Conservation (phyloP, 2,329 filamentous ascomycete species). For the Alternaria ethzedia region DNA sequence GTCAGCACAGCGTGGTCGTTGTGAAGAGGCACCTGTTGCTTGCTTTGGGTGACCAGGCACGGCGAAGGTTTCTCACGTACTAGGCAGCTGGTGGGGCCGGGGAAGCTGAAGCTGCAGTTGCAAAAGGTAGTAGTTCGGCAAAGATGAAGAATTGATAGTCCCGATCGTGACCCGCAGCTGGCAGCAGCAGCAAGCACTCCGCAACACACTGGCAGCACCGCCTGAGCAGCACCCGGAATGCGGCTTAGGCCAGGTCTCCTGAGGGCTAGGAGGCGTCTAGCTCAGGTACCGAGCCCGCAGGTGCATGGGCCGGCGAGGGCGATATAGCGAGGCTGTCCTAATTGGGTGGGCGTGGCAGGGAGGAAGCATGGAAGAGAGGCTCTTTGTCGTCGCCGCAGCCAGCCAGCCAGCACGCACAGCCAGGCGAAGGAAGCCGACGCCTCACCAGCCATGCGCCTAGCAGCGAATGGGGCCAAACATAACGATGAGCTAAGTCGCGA, state of each 20-base stretch:
- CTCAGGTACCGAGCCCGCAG: slow-evolving; percentile 43
- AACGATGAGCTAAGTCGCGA: slow-evolving; percentile 34
- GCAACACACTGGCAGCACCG: slow-evolving; percentile 17
- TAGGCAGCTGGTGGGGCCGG: slow-evolving; percentile 40
- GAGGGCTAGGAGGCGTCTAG: slow-evolving; percentile 30
- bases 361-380: slow-evolving; percentile 31
- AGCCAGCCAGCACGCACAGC: slow-evolving; percentile 15
- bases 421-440: slow-evolving; percentile 34
- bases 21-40: slow-evolving; percentile 22
- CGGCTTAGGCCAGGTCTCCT: slow-evolving; percentile 15
- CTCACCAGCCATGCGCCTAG: slow-evolving; percentile 21
- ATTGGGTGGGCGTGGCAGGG: slow-evolving; percentile 41
- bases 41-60: slow-evolving; percentile 30
- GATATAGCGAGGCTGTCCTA: slow-evolving; percentile 41
- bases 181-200: neutral
- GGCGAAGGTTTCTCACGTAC: slow-evolving; percentile 35
- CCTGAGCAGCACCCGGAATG: slow-evolving; percentile 35
- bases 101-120: slow-evolving; percentile 33
- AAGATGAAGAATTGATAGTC: slow-evolving; percentile 41
- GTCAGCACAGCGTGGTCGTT: slow-evolving; percentile 33
- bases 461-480: slow-evolving; percentile 28
- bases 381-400: slow-evolving; percentile 22
- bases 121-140: slow-evolving; percentile 34
- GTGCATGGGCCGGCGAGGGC: slow-evolving; percentile 35
- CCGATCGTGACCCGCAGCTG: slow-evolving; percentile 39